phyloP scores from a whole-genome alignment of 2,329 filamentous ascomycete genomes.

The Chrysosporium queenslandicum region DNA sequence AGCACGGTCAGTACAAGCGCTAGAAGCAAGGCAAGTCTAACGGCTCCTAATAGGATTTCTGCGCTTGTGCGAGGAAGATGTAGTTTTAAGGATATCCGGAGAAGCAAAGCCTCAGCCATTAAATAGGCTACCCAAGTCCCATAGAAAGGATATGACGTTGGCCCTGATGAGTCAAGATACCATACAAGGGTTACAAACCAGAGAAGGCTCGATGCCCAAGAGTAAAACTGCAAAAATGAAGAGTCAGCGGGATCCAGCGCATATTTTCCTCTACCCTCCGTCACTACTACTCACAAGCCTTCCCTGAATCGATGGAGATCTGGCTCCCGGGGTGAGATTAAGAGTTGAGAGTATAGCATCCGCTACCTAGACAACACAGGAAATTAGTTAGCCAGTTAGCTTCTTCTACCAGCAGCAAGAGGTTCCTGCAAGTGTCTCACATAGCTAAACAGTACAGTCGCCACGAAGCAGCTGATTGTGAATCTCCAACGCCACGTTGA shows the following conservation, averaged over 20 bases:
- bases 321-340: constrained; percentile 1
- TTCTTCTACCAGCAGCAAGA: not conserved
- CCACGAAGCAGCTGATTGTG: constrained; percentile 36
- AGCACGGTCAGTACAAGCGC: constrained; percentile 17
- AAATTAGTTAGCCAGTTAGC: not conserved
- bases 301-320: constrained; percentile 7
- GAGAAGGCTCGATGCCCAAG: constrained; percentile 53
- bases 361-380: constrained; percentile 12
- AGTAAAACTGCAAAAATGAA: constrained; percentile 38
- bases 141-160: constrained; percentile 52
- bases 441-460: constrained; percentile 31
- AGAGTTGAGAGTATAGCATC: constrained; percentile 18
- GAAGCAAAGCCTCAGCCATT: constrained; percentile 45
- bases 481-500: constrained; percentile 35
- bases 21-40: constrained; percentile 17
- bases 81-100: constrained; percentile 31
- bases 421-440: constrained; percentile 23
- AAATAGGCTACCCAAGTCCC: constrained; percentile 53
- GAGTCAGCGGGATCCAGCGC: not conserved
- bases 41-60: constrained; percentile 18
- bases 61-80: constrained; percentile 19
- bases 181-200: constrained; percentile 52
- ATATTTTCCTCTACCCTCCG: not conserved
- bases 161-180: constrained; percentile 42
- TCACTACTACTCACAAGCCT: constrained; percentile 16